These are phyloP conservation scores for Globisporangium cederbergense DNA, from an alignment of 352 stramenopile genomes.

Conservation along the genomic window DNA sequence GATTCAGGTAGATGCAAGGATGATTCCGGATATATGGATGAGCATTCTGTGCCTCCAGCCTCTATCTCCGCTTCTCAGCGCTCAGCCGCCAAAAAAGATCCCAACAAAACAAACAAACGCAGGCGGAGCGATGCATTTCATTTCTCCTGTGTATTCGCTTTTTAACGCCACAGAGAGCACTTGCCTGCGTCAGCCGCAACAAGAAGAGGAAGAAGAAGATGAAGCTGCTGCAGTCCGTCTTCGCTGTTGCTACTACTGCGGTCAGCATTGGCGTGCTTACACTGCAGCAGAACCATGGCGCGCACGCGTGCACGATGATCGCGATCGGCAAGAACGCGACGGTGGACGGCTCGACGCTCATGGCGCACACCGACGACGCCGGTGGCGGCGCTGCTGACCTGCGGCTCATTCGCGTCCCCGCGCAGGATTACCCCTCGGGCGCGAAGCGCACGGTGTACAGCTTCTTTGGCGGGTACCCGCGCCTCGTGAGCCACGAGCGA, in stretches of 20 bases:
- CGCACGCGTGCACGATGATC: slow-evolving; percentile 86
- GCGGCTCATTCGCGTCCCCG: slow-evolving; percentile 89
- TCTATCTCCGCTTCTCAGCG: too few relatives aligned
- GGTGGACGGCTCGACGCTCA: slow-evolving; percentile 78
- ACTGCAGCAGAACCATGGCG: neutral
- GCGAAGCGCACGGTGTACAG: slow-evolving; percentile 62
- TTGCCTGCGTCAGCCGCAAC: neutral
- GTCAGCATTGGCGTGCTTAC: neutral
- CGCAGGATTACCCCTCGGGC: slow-evolving; percentile 47
- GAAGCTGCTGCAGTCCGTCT: neutral
- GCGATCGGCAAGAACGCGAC: slow-evolving; percentile 74
- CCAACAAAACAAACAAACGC: too few relatives aligned
- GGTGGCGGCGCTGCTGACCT: slow-evolving; percentile 81
- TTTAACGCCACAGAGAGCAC: too few relatives aligned
- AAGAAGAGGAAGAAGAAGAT: neutral
- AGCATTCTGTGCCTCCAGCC: too few relatives aligned
- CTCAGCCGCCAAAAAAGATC: too few relatives aligned
- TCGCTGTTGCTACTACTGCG: neutral
- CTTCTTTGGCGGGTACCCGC: slow-evolving; percentile 68
- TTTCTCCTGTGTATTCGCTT: too few relatives aligned
- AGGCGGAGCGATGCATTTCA: too few relatives aligned
- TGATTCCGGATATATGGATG: too few relatives aligned
- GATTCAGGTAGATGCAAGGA: too few relatives aligned
- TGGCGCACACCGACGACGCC: slow-evolving; percentile 87
- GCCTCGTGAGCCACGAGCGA: slow-evolving; percentile 66